Base-by-base conservation (phyloP, 2,329 filamentous ascomycete genomes). In the Lasiodiplodia theobromae region DNA sequence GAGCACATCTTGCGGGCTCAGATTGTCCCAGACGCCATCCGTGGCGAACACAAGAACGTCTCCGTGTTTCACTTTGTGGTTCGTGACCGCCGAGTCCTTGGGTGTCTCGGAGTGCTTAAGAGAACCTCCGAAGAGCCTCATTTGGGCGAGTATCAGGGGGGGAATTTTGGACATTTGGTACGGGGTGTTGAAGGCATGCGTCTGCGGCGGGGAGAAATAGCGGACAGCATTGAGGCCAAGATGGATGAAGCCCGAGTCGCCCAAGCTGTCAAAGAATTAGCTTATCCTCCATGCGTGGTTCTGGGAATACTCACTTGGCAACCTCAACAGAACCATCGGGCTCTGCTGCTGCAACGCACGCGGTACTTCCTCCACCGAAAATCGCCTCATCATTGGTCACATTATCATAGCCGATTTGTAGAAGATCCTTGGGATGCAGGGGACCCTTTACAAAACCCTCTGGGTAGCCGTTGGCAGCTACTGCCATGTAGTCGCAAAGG, bases 131-230 rank as follows among this genome's bases (percentile, higher is more conserved):
- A 97, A 98, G 34, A 93, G 88, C 14, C 90, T 88, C 74, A 94
- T 91, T 74, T 96, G 92, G 25, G 89, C 88, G 68, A 93, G 87
- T 81, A 97, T 90, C 73, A 87, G 88, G 3, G 91, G 88, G 0
- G 96, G 95, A 8, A 97, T 90, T 66, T 97, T 89, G 66, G 93
- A 95, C 51, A 99, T 87, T 79, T 99, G 96, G 77, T 92, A 99
- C 0, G 96, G 96, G 0, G 96, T 98, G 80, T 99, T 99, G 86
- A 99, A 99, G 53, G 91, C 94, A 79, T 99, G 96, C 0, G 94
- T 97, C 80, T 99, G 96, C 28, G 93, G 91, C 58, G 90, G 87
- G 2, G 94, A 97, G 76, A 89, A 91, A 68, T 91, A 88, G 78
- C 96, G 91, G 38, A 99, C 92, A 16, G 92, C 93, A 73, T 95